Base-by-base conservation (phyloP, 345 rosid genomes). In the Erucastrum elatum region DNA sequence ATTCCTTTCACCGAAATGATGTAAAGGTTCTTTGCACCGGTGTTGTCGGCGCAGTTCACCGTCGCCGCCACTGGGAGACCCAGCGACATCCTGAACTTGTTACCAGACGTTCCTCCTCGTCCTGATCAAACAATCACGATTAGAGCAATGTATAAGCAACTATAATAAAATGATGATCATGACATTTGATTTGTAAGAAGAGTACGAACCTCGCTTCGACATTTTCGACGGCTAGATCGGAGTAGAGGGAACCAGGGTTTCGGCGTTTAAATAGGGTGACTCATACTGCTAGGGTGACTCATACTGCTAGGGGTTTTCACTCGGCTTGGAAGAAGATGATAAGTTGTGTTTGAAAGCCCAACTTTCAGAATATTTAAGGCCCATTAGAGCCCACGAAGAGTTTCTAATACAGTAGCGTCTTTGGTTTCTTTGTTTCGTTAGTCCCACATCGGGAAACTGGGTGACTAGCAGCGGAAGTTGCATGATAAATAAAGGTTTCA, bases 1-100 rank as follows among this genome's bases (percentile, higher is more conserved):
- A 94, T 90, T 15, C 96, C 97, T 78, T 94, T 94, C 73, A 94
- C 98, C 0, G 97, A 94, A 5, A 94, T 92, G 80, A 94, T 90
- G 87, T 94, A 94, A 0, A 94, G 93, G 27, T 92, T 92, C 91
- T 94, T 94, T 1, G 98, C 97, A 4, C 98, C 97, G 0, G 97
- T 94, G 89, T 94, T 94, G 8, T 94, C 98, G 0, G 98, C 98
- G 53, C 98, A 94, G 90, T 94, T 92, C 76, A 94, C 97, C 0
- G 98, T 94, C 5, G 98, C 98, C 0, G 98, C 98, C 78, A 92
- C 98, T 0, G 98, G 98, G 55, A 94, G 87, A 94, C 98, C 98
- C 80, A 92, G 94, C 8, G 98, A 88, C 97, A 94, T 94, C 80
- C 97, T 84, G 82, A 94, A 94, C 81, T 92, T 94, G 90, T 88